Evolutionary conservation across 2,329 filamentous ascomycete genomes (phyloP).

Genomic region (Corinectria fuckeliana): DNA sequence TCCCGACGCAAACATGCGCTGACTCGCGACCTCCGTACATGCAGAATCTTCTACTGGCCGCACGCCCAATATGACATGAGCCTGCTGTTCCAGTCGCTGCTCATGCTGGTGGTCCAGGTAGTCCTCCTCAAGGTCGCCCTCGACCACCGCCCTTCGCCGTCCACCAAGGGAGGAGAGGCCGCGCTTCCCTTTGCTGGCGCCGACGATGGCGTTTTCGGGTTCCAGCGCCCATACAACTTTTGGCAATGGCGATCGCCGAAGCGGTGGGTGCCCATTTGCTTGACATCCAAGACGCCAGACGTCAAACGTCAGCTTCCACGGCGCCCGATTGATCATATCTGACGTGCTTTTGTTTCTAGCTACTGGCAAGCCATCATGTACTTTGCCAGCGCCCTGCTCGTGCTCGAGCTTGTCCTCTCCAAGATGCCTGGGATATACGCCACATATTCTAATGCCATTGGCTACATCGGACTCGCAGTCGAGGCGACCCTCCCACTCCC

Average conservation of each 20-base stretch:
- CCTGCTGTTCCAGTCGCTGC: conserved; percentile 67
- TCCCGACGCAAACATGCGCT: conserved; percentile 16
- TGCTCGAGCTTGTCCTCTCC: conserved; percentile 71
- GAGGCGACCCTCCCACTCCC: conserved; percentile 84
- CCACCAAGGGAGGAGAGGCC: conserved; percentile 66
- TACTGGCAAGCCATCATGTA: conserved; percentile 82
- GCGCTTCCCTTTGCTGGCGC: conserved; percentile 66
- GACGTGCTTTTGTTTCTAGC: conserved; percentile 44
- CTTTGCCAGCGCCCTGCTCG: conserved; percentile 65
- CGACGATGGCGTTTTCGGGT: conserved; percentile 46
- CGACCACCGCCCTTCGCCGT: conserved; percentile 67
- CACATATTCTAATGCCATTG: conserved; percentile 71
- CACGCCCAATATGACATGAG: conserved; percentile 69
- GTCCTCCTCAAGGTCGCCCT: conserved; percentile 71
- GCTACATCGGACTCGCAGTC: conserved; percentile 76
- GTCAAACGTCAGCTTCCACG: neutral
- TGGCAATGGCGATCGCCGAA: conserved; percentile 81
- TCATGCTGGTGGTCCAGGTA: conserved; percentile 70
- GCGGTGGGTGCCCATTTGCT: conserved; percentile 61
- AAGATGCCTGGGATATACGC: conserved; percentile 63
- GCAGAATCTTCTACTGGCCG: conserved; percentile 73
- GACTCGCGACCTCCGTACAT: conserved; percentile 24
- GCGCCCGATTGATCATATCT: conserved; percentile 6
- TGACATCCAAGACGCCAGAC: neutral
- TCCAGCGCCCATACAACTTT: conserved; percentile 74